A percentile compares a stretch with the other conserved stretches of the same genome.
phyloP scores from a whole-genome alignment of 805 yeast genomes.

The Lachancea sp. region DNA sequence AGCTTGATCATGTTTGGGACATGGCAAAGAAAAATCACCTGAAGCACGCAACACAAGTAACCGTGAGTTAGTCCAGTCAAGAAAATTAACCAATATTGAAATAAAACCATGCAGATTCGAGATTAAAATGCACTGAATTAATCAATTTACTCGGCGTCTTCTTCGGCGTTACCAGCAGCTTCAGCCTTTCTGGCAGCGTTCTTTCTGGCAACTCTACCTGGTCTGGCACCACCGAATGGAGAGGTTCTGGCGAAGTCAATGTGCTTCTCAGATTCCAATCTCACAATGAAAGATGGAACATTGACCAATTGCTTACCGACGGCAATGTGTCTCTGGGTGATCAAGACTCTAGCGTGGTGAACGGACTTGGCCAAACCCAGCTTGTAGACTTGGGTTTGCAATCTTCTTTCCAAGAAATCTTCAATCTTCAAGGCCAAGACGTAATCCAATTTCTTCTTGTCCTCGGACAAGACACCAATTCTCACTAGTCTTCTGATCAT shows the following conservation, averaged over 20 bases:
- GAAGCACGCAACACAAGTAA: constrained; percentile 1
- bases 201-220: constrained; percentile 99
- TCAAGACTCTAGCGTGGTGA: constrained; percentile 99
- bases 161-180: constrained; percentile 73
- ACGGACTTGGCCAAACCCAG: constrained; percentile 98
- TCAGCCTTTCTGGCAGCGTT: constrained; percentile 58
- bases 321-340: constrained; percentile 98
- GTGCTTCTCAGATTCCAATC: constrained; percentile 99
- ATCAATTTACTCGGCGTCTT: constrained; percentile 61
- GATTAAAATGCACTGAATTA: no score
- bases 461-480: constrained; percentile 98
- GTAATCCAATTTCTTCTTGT: constrained; percentile 99
- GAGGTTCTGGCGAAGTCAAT: constrained; percentile 98
- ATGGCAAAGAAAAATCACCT: background rate
- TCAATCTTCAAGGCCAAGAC: constrained; percentile 96
- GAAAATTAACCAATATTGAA: background rate
- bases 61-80: background rate
- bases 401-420: constrained; percentile 99
- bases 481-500: constrained; percentile 99
- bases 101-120: no score
- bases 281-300: constrained; percentile 98
- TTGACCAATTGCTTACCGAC: constrained; percentile 99
- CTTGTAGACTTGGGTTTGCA: constrained; percentile 99
- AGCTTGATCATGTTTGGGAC: background rate
- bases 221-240: constrained; percentile 99